phyloP scores from a whole-genome alignment of 2,329 filamentous ascomycete species.

The Xylaria sp. region DNA sequence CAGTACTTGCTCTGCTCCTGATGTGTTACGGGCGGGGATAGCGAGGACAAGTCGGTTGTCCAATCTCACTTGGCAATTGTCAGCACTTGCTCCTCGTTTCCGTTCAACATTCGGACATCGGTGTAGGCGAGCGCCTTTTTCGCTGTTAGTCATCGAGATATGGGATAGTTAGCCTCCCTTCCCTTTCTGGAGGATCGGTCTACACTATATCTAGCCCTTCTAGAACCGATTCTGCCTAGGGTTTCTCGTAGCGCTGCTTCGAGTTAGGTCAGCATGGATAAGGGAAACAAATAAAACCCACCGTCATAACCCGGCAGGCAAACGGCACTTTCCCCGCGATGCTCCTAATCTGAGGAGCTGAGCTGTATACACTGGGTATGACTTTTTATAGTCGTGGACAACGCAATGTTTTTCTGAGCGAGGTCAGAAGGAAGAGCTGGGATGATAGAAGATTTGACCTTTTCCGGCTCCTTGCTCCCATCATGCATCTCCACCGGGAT shows the following conservation, averaged over 20 bases:
- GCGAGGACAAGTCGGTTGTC: neutral
- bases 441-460: constrained; percentile 23
- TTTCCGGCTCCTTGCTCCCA: constrained; percentile 18
- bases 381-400: too few relatives aligned
- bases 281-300: neutral
- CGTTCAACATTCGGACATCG: neutral
- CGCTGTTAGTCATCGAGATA: constrained; percentile 3
- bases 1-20: too few relatives aligned
- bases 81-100: constrained; percentile 4
- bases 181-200: neutral
- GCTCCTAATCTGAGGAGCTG: constrained; percentile 5
- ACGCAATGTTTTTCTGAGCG: constrained; percentile 13
- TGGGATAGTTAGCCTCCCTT: neutral
- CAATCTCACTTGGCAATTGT: constrained; percentile 19
- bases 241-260: neutral
- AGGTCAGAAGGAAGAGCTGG: constrained; percentile 1
- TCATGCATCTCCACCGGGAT: constrained; percentile 12
- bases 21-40: constrained; percentile 12
- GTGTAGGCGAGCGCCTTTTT: constrained; percentile 1
- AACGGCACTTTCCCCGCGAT: constrained; percentile 2
- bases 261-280: neutral
- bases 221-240: neutral
- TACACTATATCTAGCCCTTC: neutral
- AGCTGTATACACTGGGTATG: too few relatives aligned
- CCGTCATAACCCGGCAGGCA: constrained; percentile 15